Evolutionary conservation across 345 rosid species (phyloP).

Genomic region (Garcia nutans): DNA sequence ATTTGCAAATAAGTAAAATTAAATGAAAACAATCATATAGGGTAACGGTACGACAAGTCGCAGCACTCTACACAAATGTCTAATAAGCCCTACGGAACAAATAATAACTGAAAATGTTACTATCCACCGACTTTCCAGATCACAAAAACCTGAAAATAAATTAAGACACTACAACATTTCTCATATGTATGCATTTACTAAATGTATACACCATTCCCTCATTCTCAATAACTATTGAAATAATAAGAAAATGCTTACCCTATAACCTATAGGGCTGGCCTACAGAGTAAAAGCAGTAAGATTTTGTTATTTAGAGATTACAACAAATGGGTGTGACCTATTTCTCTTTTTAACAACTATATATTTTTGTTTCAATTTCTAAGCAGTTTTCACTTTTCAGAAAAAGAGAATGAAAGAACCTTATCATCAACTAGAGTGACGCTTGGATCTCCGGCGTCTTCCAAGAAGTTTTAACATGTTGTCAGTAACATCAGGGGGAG

Average conservation of each 20-base stretch:
- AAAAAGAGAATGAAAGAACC: neutral
- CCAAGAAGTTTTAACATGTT: conserved; percentile 97
- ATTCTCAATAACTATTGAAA: no score
- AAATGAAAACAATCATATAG: no score
- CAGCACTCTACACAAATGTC: no score
- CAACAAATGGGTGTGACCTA: neutral
- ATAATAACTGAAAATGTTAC: no score
- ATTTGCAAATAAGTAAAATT: no score
- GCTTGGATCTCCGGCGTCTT: conserved; percentile 59
- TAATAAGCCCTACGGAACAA: no score
- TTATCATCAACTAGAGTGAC: conserved; percentile 11
- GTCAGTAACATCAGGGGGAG: conserved; percentile 79
- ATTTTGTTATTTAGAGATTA: neutral
- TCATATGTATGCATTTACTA: no score
- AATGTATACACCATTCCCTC: no score
- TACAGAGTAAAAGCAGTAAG: neutral
- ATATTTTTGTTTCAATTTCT: neutral
- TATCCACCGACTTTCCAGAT: no score
- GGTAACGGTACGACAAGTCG: no score
- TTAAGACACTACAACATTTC: no score
- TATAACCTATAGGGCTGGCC: neutral
- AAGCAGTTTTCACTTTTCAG: neutral
- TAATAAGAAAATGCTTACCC: neutral
- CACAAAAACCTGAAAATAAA: no score
- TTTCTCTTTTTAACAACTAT: neutral